phyloP scores from a whole-genome alignment of 345 rosid species.

The Cardamine resedifolia region DNA sequence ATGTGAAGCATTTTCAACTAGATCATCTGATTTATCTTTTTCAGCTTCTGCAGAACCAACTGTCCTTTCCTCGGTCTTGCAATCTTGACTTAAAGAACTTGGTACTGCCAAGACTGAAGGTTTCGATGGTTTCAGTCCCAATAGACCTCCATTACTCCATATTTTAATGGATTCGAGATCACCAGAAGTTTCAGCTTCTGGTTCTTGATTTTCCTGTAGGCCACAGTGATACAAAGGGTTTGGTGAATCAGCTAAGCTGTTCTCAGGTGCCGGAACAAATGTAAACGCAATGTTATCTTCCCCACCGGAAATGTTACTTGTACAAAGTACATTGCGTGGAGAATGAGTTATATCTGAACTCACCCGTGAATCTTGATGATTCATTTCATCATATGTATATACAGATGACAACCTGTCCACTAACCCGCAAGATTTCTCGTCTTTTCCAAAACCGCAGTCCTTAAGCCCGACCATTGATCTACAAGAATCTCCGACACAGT shows the following conservation, averaged over 20 bases:
- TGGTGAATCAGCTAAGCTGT: constrained; percentile 16
- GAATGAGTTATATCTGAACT: constrained; percentile 29
- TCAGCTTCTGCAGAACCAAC: constrained; percentile 16
- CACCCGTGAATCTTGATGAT: constrained; percentile 34
- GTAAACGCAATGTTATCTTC: background rate
- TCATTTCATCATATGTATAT: constrained; percentile 29
- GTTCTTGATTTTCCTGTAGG: constrained; percentile 4
- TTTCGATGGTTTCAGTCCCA: constrained; percentile 89
- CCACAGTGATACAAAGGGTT: constrained; percentile 21
- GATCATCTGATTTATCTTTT: constrained; percentile 20
- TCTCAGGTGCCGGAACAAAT: constrained; percentile 6
- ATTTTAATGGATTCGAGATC: constrained; percentile 46
- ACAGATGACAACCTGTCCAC: background rate
- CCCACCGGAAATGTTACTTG: background rate
- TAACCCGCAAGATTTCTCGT: background rate
- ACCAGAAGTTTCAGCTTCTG: constrained; percentile 38
- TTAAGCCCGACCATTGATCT: background rate
- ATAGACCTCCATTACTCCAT: constrained; percentile 93
- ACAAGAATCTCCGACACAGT: constrained; percentile 13
- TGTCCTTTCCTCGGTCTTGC: background rate
- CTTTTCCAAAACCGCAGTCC: background rate
- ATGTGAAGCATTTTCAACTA: background rate
- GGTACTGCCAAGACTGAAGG: constrained; percentile 56
- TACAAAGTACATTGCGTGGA: background rate
- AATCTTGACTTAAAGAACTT: constrained; percentile 13